Evolutionary conservation across 2,329 filamentous ascomycete genomes (phyloP).

Genomic region (Aspergillus ochraceus): DNA sequence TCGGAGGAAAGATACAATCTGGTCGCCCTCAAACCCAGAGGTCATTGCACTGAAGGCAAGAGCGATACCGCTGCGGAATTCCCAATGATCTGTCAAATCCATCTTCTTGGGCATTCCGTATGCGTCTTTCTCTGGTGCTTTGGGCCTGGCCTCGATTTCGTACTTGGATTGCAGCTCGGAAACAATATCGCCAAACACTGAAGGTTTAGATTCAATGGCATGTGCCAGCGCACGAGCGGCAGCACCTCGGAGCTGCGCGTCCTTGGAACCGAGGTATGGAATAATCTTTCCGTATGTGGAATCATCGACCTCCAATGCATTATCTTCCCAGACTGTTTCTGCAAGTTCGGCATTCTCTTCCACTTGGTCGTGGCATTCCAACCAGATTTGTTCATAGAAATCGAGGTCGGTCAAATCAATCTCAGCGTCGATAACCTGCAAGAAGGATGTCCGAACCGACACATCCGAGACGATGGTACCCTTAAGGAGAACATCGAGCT

Average conservation of each 20-base stretch:
- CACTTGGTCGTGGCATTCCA: slow-evolving; percentile 87
- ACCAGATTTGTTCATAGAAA: slow-evolving; percentile 89
- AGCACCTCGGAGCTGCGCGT: slow-evolving; percentile 78
- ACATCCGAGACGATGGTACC: slow-evolving; percentile 77
- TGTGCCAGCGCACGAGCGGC: slow-evolving; percentile 80
- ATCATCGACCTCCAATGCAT: slow-evolving; percentile 69
- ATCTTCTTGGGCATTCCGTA: slow-evolving; percentile 93
- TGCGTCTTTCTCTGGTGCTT: slow-evolving; percentile 80
- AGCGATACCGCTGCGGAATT: slow-evolving; percentile 84
- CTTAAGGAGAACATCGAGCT: slow-evolving; percentile 73
- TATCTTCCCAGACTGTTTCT: slow-evolving; percentile 92
- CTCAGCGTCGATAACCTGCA: slow-evolving; percentile 88
- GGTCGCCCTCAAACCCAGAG: slow-evolving; percentile 63
- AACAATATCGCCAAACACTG: slow-evolving; percentile 63
- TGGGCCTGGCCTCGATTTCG: slow-evolving; percentile 74
- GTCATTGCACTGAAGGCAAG: slow-evolving; percentile 83
- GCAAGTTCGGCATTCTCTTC: slow-evolving; percentile 83
- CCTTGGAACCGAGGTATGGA: slow-evolving; percentile 75
- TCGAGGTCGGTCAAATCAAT: slow-evolving; percentile 85
- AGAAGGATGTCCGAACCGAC: slow-evolving; percentile 76
- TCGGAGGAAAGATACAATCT: slow-evolving; percentile 74
- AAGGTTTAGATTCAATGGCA: slow-evolving; percentile 62
- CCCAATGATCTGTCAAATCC: slow-evolving; percentile 87
- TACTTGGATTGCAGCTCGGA: slow-evolving; percentile 70
- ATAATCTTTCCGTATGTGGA: slow-evolving; percentile 68